Conservation (phyloP, 495 filamentous ascomycete species). For the Rusavskia elegans region DNA sequence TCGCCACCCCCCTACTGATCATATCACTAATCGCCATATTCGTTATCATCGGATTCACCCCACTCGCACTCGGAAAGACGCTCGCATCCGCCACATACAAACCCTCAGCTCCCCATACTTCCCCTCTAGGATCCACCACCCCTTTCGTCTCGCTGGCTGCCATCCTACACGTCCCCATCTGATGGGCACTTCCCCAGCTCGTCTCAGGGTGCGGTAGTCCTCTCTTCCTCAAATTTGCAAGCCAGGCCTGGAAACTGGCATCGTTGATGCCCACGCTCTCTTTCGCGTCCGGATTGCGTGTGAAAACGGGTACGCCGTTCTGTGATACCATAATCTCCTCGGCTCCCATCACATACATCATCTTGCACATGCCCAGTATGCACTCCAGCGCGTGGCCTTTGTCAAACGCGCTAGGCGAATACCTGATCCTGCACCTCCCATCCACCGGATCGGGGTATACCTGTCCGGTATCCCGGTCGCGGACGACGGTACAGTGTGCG, state of each 20-base stretch:
- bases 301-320: slow-evolving; percentile 47
- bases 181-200: slow-evolving; percentile 55
- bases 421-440: slow-evolving; percentile 46
- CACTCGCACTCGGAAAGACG: slow-evolving; percentile 76
- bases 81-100: slow-evolving; percentile 77
- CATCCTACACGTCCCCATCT: slow-evolving; percentile 90
- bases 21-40: slow-evolving; percentile 68
- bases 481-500: slow-evolving; percentile 50
- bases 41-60: slow-evolving; percentile 90
- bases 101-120: slow-evolving; percentile 59
- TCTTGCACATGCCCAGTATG: slow-evolving; percentile 53
- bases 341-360: slow-evolving; percentile 62
- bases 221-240: slow-evolving; percentile 38
- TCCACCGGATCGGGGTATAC: slow-evolving; percentile 60
- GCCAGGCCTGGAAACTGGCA: slow-evolving; percentile 49
- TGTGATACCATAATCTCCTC: slow-evolving; percentile 53
- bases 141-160: slow-evolving; percentile 33
- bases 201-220: slow-evolving; percentile 26
- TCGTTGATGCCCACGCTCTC: slow-evolving; percentile 36
- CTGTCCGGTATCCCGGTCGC: slow-evolving; percentile 57
- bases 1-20: slow-evolving; percentile 36
- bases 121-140: slow-evolving; percentile 61
- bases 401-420: slow-evolving; percentile 55
- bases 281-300: slow-evolving; percentile 26
- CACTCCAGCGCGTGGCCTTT: slow-evolving; percentile 51